These are phyloP conservation scores for Penicillium diatomitis DNA, from an alignment of 495 filamentous ascomycete species.

Conservation along the genomic window DNA sequence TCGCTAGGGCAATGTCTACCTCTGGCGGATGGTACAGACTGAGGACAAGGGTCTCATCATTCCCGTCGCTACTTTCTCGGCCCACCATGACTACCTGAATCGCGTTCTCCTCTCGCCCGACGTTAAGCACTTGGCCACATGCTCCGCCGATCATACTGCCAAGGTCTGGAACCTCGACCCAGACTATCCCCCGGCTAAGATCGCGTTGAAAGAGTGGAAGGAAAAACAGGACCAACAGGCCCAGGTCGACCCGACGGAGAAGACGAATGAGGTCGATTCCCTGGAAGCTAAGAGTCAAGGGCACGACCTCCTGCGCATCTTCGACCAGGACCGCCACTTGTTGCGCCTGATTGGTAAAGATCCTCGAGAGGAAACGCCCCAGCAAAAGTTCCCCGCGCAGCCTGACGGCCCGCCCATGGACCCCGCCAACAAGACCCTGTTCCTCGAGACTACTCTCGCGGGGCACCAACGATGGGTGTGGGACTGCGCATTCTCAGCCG, in stretches of 20 bases:
- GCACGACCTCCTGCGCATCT: constrained; percentile 20
- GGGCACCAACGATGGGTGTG: constrained; percentile 98
- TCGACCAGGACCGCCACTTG: constrained; percentile 18
- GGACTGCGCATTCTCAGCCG: constrained; percentile 97
- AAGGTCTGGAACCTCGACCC: constrained; percentile 90
- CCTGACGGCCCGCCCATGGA: constrained; percentile 40
- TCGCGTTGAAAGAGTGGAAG: constrained; percentile 27
- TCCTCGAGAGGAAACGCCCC: constrained; percentile 21
- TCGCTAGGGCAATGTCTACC: constrained; percentile 85
- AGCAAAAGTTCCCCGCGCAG: constrained; percentile 29
- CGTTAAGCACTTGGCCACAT: constrained; percentile 94
- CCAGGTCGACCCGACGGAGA: constrained; percentile 6
- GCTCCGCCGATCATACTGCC: constrained; percentile 94
- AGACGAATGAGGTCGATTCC: constrained; percentile 6
- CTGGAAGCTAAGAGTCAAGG: constrained; percentile 13
- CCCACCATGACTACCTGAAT: constrained; percentile 89
- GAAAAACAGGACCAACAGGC: constrained; percentile 17
- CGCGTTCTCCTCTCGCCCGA: constrained; percentile 93
- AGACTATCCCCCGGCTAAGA: constrained; percentile 36
- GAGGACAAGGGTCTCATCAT: constrained; percentile 79
- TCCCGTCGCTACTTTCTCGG: constrained; percentile 84
- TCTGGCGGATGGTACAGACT: constrained; percentile 84
- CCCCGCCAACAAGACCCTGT: constrained; percentile 45
- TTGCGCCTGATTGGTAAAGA: constrained; percentile 17
- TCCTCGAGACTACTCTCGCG: constrained; percentile 83